Conservation (phyloP, 148 eudicot genomes). For the Mesembryanthemum crystallinum region DNA sequence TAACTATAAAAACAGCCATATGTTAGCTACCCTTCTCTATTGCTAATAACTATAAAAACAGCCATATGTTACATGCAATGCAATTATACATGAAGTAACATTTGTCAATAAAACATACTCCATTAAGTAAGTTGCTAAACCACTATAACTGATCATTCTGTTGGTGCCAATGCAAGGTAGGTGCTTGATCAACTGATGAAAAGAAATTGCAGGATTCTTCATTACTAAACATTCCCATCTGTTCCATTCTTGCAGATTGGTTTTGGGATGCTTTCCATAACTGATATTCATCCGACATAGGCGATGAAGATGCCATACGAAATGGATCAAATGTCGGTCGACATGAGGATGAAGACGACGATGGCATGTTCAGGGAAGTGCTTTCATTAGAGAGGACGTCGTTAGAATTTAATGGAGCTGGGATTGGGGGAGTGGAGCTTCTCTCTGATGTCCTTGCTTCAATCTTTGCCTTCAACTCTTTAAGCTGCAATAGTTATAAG, state of each 20-base stretch:
- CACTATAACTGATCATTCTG: constrained; percentile 26
- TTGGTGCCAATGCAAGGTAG: constrained; percentile 59
- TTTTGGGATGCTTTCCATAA: constrained; percentile 43
- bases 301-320: constrained; percentile 23
- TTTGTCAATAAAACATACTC: not conserved
- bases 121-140: no score
- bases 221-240: constrained; percentile 60
- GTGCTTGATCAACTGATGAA: constrained; percentile 68
- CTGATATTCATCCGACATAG: constrained; percentile 25
- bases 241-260: constrained; percentile 64
- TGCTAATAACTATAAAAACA: no score
- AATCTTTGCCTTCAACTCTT: constrained; percentile 60
- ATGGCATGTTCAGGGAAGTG: constrained; percentile 10
- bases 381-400: not conserved
- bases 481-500: constrained; percentile 37
- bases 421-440: constrained; percentile 22
- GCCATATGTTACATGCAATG: no score
- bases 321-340: constrained; percentile 21
- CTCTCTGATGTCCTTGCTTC: constrained; percentile 35
- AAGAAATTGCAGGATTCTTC: constrained; percentile 63
- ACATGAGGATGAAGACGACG: constrained; percentile 16
- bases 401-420: constrained; percentile 1
- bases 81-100: no score
- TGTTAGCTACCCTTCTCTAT: no score
- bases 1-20: no score